Evolutionary conservation across 106 monocot species (phyloP), one percentile per base, ranked within the genome.

Genomic region (Gastrodia elata): DNA sequence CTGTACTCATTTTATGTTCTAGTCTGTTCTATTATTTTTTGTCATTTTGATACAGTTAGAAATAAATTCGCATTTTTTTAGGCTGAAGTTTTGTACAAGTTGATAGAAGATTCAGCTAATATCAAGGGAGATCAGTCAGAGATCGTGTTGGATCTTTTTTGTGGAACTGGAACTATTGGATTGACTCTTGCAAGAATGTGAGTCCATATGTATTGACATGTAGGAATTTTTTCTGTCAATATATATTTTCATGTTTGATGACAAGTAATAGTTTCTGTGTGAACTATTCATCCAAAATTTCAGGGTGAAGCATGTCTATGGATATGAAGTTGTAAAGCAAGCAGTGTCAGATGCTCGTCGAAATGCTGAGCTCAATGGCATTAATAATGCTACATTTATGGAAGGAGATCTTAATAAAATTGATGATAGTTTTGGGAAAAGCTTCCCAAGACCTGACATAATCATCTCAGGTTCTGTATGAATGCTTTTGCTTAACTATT

Each of bases 361-460:
- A 73, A 97, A 97, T 88, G 97, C 93, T 15, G 75, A 80, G 65
- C 72, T 93, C 34, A 97, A 97, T 80, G 84, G 77, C 76, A 97
- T 97, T 18, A 70, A 73, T 77, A 97, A 97, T 87, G 90, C 93
- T 49, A 93, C 90, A 42, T 97, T 97, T 85, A 71, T 97, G 68
- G 93, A 86, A 81, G 97, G 97, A 65, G 97, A 97, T 82, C 93
- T 97, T 11, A 97, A 97, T 65, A 97, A 97, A 83, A 93, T 97
- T 33, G 78, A 27, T 72, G 90, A 88, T 25, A 78, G 58, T 46
- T 97, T 97, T 90, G 97, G 97, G 73, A 86, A 79, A 68, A 83
- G 87, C 58, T 91, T 97, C 72, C 97, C 97, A 48, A 85, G 84
- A 68, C 92, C 96, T 25, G 96, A 97, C 69, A 75, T 97, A 77